Evolutionary conservation across 768 basidiomycete genomes (phyloP).

Genomic region (Imleria badia): DNA sequence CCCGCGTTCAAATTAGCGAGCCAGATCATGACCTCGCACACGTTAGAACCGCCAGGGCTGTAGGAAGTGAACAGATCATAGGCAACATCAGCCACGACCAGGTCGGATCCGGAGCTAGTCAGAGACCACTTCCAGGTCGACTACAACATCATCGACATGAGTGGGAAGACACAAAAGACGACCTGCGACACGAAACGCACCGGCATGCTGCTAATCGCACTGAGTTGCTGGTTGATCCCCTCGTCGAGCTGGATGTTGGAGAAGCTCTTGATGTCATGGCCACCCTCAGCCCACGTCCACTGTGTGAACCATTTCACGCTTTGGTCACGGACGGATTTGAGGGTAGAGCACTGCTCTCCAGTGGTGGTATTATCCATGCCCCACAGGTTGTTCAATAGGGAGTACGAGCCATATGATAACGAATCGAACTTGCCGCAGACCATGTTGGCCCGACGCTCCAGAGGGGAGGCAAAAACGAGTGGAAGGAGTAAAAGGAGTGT

Average conservation of each 20-base stretch:
- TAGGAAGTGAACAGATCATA: constrained; percentile 65
- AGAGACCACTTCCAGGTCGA: constrained; percentile 59
- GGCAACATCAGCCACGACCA: constrained; percentile 52
- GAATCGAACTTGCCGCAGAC: constrained; percentile 53
- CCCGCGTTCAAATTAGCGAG: constrained; percentile 56
- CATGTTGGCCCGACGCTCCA: background rate
- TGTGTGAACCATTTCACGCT: constrained; percentile 50
- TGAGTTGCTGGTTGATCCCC: constrained; percentile 53
- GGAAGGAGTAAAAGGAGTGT: constrained; percentile 21
- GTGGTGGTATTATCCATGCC: constrained; percentile 38
- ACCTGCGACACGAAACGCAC: constrained; percentile 34
- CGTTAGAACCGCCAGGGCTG: constrained; percentile 45
- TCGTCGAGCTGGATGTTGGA: constrained; percentile 53
- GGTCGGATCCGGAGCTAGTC: constrained; percentile 30
- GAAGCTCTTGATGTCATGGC: constrained; percentile 57
- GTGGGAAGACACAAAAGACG: background rate
- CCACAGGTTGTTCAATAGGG: constrained; percentile 52
- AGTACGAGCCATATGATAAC: constrained; percentile 45
- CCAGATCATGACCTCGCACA: constrained; percentile 63
- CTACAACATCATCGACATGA: constrained; percentile 28
- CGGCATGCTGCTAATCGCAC: constrained; percentile 52
- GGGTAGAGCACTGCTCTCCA: constrained; percentile 51
- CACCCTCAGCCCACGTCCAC: constrained; percentile 58
- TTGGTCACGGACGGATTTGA: constrained; percentile 42
- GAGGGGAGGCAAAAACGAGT: constrained; percentile 16